phyloP scores from a whole-genome alignment of 164 flowering plant genomes.

The Vitis cinerea region DNA sequence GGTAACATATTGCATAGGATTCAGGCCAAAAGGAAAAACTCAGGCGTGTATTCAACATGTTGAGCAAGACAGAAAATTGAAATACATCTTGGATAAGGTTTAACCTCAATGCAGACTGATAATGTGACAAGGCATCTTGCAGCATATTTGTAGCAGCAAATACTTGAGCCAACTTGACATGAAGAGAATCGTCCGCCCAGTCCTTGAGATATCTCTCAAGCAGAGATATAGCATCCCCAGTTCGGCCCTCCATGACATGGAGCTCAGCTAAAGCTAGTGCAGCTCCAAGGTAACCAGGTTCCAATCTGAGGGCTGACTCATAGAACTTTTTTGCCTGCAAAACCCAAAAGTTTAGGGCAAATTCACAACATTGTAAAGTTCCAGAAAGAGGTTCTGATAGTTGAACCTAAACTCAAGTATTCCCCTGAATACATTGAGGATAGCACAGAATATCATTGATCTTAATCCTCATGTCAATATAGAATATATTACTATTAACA shows the following conservation, averaged over 20 bases:
- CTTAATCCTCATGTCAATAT: too few species aligned
- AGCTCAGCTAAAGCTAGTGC: conserved; percentile 95
- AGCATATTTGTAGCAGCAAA: conserved; percentile 85
- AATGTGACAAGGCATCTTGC: conserved; percentile 86
- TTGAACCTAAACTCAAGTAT: too few species aligned
- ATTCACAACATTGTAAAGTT: not conserved
- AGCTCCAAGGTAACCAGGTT: conserved; percentile 95
- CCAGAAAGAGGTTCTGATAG: too few species aligned
- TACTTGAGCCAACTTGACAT: conserved; percentile 91
- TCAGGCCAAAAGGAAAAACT: not conserved
- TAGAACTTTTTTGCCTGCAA: conserved; percentile 89
- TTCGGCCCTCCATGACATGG: conserved; percentile 85
- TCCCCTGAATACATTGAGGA: too few species aligned
- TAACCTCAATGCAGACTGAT: conserved; percentile 90
- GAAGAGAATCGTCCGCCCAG: conserved; percentile 96
- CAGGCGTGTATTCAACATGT: not conserved
- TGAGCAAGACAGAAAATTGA: not conserved
- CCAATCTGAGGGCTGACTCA: conserved; percentile 94
- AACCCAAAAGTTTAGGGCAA: not conserved
- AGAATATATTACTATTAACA: too few species aligned
- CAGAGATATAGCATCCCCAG: conserved; percentile 80
- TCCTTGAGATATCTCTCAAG: conserved; percentile 87
- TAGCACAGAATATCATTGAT: too few species aligned
- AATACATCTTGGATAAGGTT: not conserved
- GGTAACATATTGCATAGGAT: not conserved